Conservation (phyloP, 2,329 filamentous ascomycete species). For the Gyromitra esculenta region DNA sequence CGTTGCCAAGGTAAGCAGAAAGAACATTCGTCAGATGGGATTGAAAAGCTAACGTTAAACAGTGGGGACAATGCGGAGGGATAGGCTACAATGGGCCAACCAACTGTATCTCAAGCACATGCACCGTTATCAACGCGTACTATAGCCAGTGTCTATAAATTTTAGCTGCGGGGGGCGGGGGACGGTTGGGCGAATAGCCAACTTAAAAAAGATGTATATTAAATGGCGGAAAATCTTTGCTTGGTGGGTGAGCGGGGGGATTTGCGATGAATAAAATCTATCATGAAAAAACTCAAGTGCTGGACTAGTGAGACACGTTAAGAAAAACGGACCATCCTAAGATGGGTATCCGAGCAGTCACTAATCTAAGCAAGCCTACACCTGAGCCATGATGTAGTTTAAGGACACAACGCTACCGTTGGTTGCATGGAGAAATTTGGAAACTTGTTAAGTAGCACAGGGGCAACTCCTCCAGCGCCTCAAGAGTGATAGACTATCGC, state of each 20-base stretch:
- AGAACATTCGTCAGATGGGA: background rate
- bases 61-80: constrained; percentile 53
- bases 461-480: background rate
- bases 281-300: too few relatives aligned
- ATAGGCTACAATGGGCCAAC: constrained; percentile 49
- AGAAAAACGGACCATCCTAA: too few relatives aligned
- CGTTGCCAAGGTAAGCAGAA: constrained; percentile 29
- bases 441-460: background rate
- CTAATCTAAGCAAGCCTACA: too few relatives aligned
- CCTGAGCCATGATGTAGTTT: too few relatives aligned
- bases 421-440: too few relatives aligned
- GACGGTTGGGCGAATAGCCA: background rate
- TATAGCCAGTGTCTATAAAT: constrained; percentile 35
- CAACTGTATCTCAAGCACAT: constrained; percentile 25
- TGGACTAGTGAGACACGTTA: too few relatives aligned
- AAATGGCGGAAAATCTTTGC: background rate
- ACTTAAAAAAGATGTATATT: constrained; percentile 2
- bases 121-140: constrained; percentile 6
- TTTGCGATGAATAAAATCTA: too few relatives aligned
- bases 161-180: background rate
- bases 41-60: constrained; percentile 28
- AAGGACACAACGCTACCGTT: too few relatives aligned
- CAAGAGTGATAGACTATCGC: background rate
- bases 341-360: too few relatives aligned
- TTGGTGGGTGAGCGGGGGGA: too few relatives aligned